These are phyloP conservation scores for Aspergillus coremiiformis DNA, from an alignment of 495 filamentous ascomycete species.

Conservation along the genomic window DNA sequence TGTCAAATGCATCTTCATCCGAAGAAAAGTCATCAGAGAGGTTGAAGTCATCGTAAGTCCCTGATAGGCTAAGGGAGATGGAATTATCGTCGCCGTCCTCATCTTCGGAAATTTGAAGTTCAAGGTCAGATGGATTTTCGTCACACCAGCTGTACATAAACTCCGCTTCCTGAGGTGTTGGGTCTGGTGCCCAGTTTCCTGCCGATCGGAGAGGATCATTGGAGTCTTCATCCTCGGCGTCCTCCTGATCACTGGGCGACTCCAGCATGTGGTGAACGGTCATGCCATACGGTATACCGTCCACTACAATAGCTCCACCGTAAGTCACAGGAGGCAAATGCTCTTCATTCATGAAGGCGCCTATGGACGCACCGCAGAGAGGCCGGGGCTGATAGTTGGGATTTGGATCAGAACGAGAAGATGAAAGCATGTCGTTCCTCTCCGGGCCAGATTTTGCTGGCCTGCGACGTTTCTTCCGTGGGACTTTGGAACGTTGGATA, in stretches of 20 bases:
- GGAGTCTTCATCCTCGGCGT: conserved; percentile 22
- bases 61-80: conserved; percentile 23
- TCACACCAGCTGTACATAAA: conserved; percentile 29
- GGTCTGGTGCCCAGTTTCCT: conserved; percentile 25
- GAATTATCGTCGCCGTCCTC: conserved; percentile 35
- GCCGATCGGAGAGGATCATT: conserved; percentile 30
- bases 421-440: conserved; percentile 24
- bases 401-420: conserved; percentile 30
- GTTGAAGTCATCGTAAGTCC: conserved; percentile 31
- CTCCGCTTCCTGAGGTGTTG: conserved; percentile 14
- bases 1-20: conserved; percentile 32
- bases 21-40: conserved; percentile 43
- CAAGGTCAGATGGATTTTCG: conserved; percentile 28
- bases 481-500: conserved; percentile 58
- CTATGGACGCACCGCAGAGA: conserved; percentile 83
- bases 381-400: conserved; percentile 64
- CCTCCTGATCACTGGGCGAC: conserved; percentile 59
- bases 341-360: conserved; percentile 74
- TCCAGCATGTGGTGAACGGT: conserved; percentile 96
- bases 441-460: conserved; percentile 33
- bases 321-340: conserved; percentile 86
- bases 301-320: conserved; percentile 77
- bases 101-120: conserved; percentile 44
- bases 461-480: conserved; percentile 37
- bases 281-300: conserved; percentile 80